phyloP scores from a whole-genome alignment of 2,329 filamentous ascomycete genomes.

The Remersonia thermophila region DNA sequence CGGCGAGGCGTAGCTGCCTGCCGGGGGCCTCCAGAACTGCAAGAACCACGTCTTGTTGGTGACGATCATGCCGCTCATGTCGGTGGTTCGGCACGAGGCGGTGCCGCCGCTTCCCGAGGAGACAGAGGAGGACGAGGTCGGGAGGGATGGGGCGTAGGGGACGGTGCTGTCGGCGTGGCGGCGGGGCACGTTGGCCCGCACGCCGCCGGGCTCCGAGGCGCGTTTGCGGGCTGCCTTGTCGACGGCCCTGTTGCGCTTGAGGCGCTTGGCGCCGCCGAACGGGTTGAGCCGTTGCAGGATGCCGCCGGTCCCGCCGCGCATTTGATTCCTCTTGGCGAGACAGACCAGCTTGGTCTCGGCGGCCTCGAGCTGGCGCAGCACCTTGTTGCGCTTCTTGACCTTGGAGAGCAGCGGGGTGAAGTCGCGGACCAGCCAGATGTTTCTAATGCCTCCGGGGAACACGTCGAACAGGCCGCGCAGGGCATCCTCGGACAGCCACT shows the following conservation, averaged over 20 bases:
- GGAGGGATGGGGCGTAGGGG: too few relatives aligned
- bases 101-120: slow-evolving; percentile 26
- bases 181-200: too few relatives aligned
- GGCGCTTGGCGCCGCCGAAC: too few relatives aligned
- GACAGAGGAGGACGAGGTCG: slow-evolving; percentile 19
- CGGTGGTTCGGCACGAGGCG: slow-evolving; percentile 38
- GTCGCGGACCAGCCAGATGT: slow-evolving; percentile 93
- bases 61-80: slow-evolving; percentile 37
- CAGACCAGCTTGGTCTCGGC: slow-evolving; percentile 80
- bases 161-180: too few relatives aligned
- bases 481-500: slow-evolving; percentile 79
- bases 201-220: too few relatives aligned
- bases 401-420: slow-evolving; percentile 75
- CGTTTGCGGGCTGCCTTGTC: slow-evolving; percentile 14
- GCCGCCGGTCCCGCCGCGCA: slow-evolving; percentile 18
- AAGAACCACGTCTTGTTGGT: slow-evolving; percentile 40
- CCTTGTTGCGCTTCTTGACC: slow-evolving; percentile 57
- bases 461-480: slow-evolving; percentile 82
- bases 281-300: too few relatives aligned
- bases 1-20: slow-evolving; percentile 48
- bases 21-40: slow-evolving; percentile 53
- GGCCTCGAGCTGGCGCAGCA: slow-evolving; percentile 61
- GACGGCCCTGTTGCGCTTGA: too few relatives aligned
- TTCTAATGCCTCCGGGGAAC: slow-evolving; percentile 86
- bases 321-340: slow-evolving; percentile 63